Percentiles rank a stretch among this genome's conserved stretches.
phyloP scores from a whole-genome alignment of 208 protist species.

The Trypanosoma platydactyli region DNA sequence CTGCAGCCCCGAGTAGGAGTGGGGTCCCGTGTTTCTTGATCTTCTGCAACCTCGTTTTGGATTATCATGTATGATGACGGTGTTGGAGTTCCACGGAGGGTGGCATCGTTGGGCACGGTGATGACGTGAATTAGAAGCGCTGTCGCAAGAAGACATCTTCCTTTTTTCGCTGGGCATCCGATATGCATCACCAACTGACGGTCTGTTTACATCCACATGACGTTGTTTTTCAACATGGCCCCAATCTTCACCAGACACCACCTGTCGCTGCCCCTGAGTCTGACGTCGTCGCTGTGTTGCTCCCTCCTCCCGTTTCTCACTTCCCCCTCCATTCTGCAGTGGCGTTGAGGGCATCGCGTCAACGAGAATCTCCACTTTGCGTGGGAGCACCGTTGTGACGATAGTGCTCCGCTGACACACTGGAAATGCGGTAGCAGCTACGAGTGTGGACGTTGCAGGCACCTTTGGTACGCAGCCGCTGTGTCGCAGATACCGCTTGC shows the following conservation, averaged over 20 bases:
- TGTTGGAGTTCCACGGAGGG: conserved; percentile 8
- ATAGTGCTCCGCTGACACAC: conserved; percentile 35
- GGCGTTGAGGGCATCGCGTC: not conserved
- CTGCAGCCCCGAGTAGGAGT: not conserved
- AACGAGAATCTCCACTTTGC: conserved; percentile 40
- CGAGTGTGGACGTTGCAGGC: conserved; percentile 6
- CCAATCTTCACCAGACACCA: not conserved
- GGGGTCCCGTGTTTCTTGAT: not conserved
- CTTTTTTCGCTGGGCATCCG: not conserved
- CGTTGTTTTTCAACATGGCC: not conserved
- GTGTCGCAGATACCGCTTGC: conserved; percentile 35
- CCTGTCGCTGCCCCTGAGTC: not conserved
- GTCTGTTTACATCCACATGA: conserved; percentile 8
- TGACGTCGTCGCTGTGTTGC: not conserved
- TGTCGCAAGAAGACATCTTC: not conserved
- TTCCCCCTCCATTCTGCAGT: not conserved
- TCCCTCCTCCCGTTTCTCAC: not conserved
- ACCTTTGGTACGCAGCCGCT: conserved; percentile 8
- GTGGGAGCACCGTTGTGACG: conserved; percentile 65
- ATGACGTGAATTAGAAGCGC: not conserved
- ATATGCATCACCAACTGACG: not conserved
- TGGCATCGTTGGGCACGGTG: not conserved
- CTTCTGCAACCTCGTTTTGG: not conserved
- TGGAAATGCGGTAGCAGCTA: not conserved
- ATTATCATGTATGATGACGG: not conserved